Conservation (phyloP, 1,284 basidiomycete species). For the Caloboletus firmus region DNA sequence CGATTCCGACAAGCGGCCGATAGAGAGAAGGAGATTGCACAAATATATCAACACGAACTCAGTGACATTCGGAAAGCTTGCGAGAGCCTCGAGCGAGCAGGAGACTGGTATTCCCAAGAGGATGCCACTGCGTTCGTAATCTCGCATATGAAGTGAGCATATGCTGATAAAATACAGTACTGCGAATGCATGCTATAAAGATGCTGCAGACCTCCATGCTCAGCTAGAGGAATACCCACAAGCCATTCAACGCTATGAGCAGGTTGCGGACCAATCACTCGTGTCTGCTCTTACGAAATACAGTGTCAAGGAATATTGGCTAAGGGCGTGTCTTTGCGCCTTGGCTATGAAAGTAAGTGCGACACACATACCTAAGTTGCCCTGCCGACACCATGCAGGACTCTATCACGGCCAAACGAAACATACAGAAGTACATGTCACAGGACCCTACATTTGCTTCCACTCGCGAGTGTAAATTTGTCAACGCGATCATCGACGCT, state of each 20-base stretch:
- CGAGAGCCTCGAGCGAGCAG: conserved; percentile 90
- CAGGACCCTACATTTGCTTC: conserved; percentile 81
- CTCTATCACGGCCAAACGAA: conserved; percentile 78
- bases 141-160: background rate
- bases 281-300: conserved; percentile 91
- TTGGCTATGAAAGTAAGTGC: conserved; percentile 81
- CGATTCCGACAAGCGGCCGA: conserved; percentile 98
- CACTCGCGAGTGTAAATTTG: conserved; percentile 89
- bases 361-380: background rate
- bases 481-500: conserved; percentile 74
- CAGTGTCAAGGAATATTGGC: conserved; percentile 98
- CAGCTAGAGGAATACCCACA: conserved; percentile 83
- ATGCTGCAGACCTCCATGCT: conserved; percentile 93
- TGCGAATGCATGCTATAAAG: conserved; percentile 93
- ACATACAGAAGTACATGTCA: conserved; percentile 71
- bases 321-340: conserved; percentile 85
- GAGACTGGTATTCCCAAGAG: conserved; percentile 97
- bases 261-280: conserved; percentile 87
- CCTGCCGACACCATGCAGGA: conserved; percentile 55
- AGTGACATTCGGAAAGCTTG: conserved; percentile 79
- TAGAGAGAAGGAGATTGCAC: conserved; percentile 94
- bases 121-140: conserved; percentile 84
- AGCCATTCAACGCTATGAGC: conserved; percentile 87
- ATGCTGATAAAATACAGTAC: conserved; percentile 56
- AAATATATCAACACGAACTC: conserved; percentile 83